Evolutionary conservation across 2,329 filamentous ascomycete species (phyloP).

Genomic region (Colletotrichum lentis): DNA sequence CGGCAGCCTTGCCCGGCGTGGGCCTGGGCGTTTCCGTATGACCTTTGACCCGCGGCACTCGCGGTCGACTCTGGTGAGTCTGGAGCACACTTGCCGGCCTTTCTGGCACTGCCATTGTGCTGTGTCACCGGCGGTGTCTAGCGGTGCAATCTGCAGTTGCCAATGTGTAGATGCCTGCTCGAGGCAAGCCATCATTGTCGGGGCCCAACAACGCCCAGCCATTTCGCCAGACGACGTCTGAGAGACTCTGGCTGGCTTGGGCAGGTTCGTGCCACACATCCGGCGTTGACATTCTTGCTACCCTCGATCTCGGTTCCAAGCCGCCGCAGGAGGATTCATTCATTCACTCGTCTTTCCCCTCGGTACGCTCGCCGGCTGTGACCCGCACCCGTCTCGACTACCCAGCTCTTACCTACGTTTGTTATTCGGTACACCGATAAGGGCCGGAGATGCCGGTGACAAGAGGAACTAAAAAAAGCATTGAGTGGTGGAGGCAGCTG

Average conservation of each 20-base stretch:
- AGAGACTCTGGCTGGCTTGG: not conserved
- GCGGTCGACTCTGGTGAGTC: slow-evolving; percentile 9
- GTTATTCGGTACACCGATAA: slow-evolving; percentile 20
- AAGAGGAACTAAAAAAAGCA: slow-evolving; percentile 10
- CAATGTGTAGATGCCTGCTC: not conserved
- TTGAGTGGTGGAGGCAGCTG: slow-evolving; percentile 13
- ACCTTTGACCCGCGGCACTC: slow-evolving; percentile 2
- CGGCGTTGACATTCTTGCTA: slow-evolving; percentile 7
- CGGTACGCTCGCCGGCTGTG: not conserved
- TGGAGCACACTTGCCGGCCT: slow-evolving; percentile 28
- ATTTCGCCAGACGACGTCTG: slow-evolving; percentile 6
- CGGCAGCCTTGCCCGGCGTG: not conserved
- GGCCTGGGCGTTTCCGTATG: slow-evolving; percentile 1
- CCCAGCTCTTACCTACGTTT: slow-evolving; percentile 3
- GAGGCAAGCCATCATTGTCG: not conserved
- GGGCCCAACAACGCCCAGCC: not conserved
- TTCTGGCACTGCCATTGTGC: slow-evolving; percentile 28
- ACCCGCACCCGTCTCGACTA: slow-evolving; percentile 21
- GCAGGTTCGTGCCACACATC: slow-evolving; percentile 22
- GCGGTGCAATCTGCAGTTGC: not conserved
- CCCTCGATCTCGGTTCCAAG: not conserved
- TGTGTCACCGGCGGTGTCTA: slow-evolving; percentile 27
- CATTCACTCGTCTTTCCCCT: not conserved
- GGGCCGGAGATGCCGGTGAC: slow-evolving; percentile 26
- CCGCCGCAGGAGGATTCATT: not conserved